Evolutionary conservation across 306 rosid genomes (phyloP).

Genomic region (Mucuna pruriens): DNA sequence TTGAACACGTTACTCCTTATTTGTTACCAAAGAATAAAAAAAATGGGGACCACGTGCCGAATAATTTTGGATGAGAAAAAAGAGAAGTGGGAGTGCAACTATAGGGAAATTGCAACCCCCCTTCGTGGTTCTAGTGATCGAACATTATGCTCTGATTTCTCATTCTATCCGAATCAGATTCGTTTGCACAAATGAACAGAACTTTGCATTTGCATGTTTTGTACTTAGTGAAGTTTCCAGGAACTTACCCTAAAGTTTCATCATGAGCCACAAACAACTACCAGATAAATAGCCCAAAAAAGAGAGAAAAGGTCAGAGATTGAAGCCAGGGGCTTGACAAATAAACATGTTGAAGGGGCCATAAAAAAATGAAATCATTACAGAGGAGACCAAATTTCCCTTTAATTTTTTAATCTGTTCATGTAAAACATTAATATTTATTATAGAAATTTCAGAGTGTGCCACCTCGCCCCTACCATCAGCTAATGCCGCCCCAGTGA

Average conservation of each 20-base stretch:
- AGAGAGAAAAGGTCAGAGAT: not conserved
- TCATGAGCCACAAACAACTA: not conserved
- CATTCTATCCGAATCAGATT: conserved; percentile 32
- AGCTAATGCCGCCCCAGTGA: not conserved
- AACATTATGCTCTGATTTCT: not conserved
- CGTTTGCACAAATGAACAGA: conserved; percentile 8
- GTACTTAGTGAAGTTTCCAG: conserved; percentile 25
- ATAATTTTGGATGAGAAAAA: conserved; percentile 27
- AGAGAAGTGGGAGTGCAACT: conserved; percentile 34
- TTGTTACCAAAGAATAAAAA: not conserved
- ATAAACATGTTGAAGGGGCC: not conserved
- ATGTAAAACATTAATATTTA: no score
- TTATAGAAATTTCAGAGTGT: not conserved
- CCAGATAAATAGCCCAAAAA: no score
- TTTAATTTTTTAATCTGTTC: no score
- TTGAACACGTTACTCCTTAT: not conserved
- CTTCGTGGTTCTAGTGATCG: not conserved
- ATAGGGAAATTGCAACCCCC: conserved; percentile 21
- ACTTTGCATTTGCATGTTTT: conserved; percentile 15
- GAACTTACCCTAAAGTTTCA: conserved; percentile 22
- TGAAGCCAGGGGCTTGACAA: not conserved
- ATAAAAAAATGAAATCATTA: not conserved
- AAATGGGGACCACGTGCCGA: not conserved
- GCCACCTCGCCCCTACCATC: not conserved
- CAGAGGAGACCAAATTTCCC: not conserved